Evolutionary conservation across 1,284 basidiomycete species (phyloP).

Genomic region (Apiotrichum gamsii): DNA sequence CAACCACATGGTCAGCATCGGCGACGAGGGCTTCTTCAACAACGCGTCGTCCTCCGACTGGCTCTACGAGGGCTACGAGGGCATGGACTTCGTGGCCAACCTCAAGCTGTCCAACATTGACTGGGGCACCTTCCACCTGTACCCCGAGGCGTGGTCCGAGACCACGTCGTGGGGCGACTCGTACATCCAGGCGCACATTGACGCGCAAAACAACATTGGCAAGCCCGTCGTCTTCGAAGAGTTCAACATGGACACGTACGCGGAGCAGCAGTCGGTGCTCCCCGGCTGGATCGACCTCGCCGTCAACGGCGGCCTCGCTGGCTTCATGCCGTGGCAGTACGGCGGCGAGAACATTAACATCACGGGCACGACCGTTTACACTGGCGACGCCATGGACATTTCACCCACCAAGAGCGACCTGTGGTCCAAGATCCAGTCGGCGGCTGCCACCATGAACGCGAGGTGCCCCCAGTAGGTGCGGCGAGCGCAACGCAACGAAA

Average conservation of each 20-base stretch:
- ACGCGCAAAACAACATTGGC: conserved; percentile 1
- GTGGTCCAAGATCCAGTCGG: background rate
- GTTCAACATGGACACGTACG: conserved; percentile 1
- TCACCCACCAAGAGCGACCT: background rate
- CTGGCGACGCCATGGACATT: background rate
- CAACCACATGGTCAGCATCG: conserved; percentile 60
- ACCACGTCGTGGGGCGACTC: background rate
- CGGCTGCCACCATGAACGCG: background rate
- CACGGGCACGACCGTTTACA: background rate
- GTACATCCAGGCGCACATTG: background rate
- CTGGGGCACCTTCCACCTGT: conserved; percentile 10
- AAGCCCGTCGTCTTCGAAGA: conserved; percentile 11
- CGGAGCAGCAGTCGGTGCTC: background rate
- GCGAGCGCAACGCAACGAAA: too few species aligned
- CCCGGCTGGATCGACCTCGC: conserved; percentile 6
- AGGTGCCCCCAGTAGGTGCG: background rate
- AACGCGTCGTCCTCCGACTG: conserved; percentile 53
- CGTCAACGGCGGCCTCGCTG: conserved; percentile 1
- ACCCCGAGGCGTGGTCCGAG: conserved; percentile 1
- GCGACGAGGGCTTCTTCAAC: conserved; percentile 56
- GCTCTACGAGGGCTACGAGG: conserved; percentile 55
- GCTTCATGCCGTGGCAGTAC: conserved; percentile 5
- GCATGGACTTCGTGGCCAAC: conserved; percentile 5
- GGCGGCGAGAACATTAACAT: background rate
- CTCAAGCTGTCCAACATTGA: conserved; percentile 6